Evolutionary conservation across 352 stramenopile genomes (phyloP), one percentile per base, ranked within the genome.

Genomic region (Blastocystis sp.): DNA sequence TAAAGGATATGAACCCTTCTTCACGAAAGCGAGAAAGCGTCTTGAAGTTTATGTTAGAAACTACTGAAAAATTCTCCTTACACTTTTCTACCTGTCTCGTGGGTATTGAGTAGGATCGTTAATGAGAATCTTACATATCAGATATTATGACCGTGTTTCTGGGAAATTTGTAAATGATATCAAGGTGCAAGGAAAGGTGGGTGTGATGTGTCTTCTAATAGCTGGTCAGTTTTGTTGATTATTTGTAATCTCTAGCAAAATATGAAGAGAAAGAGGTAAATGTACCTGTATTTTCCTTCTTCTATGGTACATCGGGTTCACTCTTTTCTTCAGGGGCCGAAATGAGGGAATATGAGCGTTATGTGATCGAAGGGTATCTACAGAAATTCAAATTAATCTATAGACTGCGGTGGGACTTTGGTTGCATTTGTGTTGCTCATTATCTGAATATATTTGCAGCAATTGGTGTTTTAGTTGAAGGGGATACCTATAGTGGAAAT

Each of bases 181-280:
- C 35, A 81, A 81, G 44, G 30, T 51, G 19, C 70, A 81, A 40
- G 70, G 70, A 42, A 59, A 60, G 15, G 42, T 81, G 17, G 70
- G 70, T 66, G 22, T 81, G 3, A 64, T 81, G 51, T 81, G 70
- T 64, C 70, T 81, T 40, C 44, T 81, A n/a, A 5, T 81, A 22
- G 70, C 70, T 60, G 40, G 70, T 81, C 37, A 7, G 22, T 64
- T 59, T 33, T 59, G 15, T 22, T 5, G 40, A 6, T 22, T 22
- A 33, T 42, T 64, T 33, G 13, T 15, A 19, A 64, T 27, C 30
- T 13, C 11, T 64, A 81, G 70, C 70, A 15, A 81, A 81, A 40
- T 81, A 81, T 44, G 70, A 81, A 40, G 70, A 81, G n/a, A 81
- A 60, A 54, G 70, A 81, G n/a, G 24, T 81, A 19, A 81, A 81